Percentiles rank a stretch among this genome's conserved stretches.
Evolutionary conservation across 1,284 basidiomycete species (phyloP).

Genomic region (Irpex sp.): DNA sequence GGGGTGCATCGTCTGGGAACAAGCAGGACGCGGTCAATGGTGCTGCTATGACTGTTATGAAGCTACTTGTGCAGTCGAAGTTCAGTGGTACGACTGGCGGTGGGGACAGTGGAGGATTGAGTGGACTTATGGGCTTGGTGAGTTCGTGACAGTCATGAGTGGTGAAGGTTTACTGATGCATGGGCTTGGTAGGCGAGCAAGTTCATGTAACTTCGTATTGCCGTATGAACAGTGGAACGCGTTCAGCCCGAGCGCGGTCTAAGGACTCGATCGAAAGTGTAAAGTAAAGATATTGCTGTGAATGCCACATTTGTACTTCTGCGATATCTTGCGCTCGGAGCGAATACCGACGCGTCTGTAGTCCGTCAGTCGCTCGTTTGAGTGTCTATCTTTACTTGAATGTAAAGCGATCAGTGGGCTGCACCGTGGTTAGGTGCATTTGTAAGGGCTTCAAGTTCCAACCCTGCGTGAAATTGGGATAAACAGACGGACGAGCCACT

Average conservation of each 20-base stretch:
- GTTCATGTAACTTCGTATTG: conserved; percentile 27
- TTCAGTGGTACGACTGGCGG: conserved; percentile 52
- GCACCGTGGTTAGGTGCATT: too few species aligned
- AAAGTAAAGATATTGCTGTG: not conserved
- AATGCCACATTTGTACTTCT: not conserved
- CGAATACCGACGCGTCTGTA: too few species aligned
- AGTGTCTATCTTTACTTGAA: too few species aligned
- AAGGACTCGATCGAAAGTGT: not conserved
- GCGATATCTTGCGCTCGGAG: too few species aligned
- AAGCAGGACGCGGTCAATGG: conserved; percentile 83
- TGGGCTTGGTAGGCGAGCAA: conserved; percentile 36
- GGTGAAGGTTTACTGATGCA: not conserved
- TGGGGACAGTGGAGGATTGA: conserved; percentile 61
- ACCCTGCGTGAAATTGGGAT: too few species aligned
- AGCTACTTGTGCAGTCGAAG: conserved; percentile 70
- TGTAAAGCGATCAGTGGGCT: too few species aligned
- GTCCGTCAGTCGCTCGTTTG: too few species aligned
- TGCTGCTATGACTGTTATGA: conserved; percentile 83
- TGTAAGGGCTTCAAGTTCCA: too few species aligned
- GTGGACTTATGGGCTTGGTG: conserved; percentile 54
- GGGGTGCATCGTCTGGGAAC: conserved; percentile 60
- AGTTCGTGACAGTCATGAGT: conserved; percentile 15
- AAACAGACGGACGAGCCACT: too few species aligned
- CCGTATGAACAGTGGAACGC: not conserved
- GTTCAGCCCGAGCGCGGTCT: not conserved